A percentile compares a stretch with the other conserved stretches of the same genome.
Evolutionary conservation across 768 basidiomycete species (phyloP).

Genomic region (Lyophyllum atratum): DNA sequence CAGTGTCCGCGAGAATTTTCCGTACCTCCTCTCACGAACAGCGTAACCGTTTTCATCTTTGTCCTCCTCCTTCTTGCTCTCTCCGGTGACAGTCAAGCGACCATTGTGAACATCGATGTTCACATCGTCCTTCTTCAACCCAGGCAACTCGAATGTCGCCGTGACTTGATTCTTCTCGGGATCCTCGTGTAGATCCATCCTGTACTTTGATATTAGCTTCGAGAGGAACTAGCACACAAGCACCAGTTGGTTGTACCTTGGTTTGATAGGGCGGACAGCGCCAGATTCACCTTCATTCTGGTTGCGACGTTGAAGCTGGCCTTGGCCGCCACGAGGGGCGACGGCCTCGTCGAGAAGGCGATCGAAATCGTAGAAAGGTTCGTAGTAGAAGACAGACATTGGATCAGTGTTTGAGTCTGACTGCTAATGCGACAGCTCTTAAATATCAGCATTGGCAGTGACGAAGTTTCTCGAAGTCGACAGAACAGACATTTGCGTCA

Average conservation of each 20-base stretch:
- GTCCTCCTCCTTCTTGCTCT: constrained; percentile 31
- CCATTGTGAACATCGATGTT: constrained; percentile 48
- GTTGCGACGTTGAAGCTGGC: constrained; percentile 13
- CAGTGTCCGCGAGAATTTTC: constrained; percentile 50
- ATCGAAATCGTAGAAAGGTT: constrained; percentile 46
- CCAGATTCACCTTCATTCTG: constrained; percentile 2
- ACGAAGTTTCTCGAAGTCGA: not conserved
- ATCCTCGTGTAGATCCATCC: constrained; percentile 53
- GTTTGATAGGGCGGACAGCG: constrained; percentile 19
- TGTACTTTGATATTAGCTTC: constrained; percentile 3
- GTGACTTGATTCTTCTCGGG: constrained; percentile 42
- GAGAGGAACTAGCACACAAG: not conserved
- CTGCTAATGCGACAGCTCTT: too few species aligned
- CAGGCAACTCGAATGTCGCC: constrained; percentile 58
- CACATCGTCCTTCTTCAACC: constrained; percentile 49
- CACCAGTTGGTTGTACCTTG: constrained; percentile 14
- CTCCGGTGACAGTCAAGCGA: constrained; percentile 49
- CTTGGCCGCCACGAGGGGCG: constrained; percentile 9
- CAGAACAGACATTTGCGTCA: constrained; percentile 5
- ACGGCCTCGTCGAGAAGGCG: constrained; percentile 39
- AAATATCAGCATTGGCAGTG: not conserved
- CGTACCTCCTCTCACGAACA: constrained; percentile 47
- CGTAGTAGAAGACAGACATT: constrained; percentile 36
- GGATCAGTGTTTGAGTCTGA: too few species aligned
- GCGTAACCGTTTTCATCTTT: constrained; percentile 38